Evolutionary conservation across 257 asterid species (phyloP).

Genomic region (Ilex asprella): DNA sequence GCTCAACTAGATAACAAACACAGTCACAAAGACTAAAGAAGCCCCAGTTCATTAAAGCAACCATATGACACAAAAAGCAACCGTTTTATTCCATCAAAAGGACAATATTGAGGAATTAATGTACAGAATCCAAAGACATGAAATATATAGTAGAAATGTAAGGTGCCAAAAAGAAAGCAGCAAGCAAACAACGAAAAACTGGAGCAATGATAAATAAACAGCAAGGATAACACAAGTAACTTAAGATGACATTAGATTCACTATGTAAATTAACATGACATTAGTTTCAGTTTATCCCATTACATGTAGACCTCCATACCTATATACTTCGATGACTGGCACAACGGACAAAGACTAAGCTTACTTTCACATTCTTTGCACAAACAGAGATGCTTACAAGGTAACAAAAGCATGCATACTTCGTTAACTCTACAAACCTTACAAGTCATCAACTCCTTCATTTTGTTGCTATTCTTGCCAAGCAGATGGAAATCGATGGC

Average conservation of each 20-base stretch:
- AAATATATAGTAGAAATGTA: too few relatives aligned
- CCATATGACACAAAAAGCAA: too few relatives aligned
- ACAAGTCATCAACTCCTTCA: conserved; percentile 63
- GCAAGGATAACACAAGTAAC: conserved; percentile 3
- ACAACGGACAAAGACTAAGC: conserved; percentile 73
- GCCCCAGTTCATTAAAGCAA: too few relatives aligned
- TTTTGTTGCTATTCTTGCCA: conserved; percentile 37
- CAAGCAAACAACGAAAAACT: background rate
- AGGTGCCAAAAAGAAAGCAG: too few relatives aligned
- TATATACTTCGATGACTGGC: conserved; percentile 62
- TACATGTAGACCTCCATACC: conserved; percentile 89
- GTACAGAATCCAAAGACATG: too few relatives aligned
- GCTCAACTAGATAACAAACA: too few relatives aligned
- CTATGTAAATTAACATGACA: conserved; percentile 5
- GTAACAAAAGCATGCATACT: conserved; percentile 82
- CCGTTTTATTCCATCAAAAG: too few relatives aligned
- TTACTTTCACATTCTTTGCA: conserved; percentile 87
- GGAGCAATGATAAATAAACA: conserved; percentile 12
- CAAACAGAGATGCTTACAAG: conserved; percentile 94
- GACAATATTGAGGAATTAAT: too few relatives aligned
- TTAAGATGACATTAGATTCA: conserved; percentile 8
- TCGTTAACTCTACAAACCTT: conserved; percentile 76
- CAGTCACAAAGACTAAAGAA: too few relatives aligned
- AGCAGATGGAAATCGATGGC: conserved; percentile 38
- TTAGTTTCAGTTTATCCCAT: conserved; percentile 26